phyloP scores from a whole-genome alignment of 805 yeast species.

The Candida saitoana region DNA sequence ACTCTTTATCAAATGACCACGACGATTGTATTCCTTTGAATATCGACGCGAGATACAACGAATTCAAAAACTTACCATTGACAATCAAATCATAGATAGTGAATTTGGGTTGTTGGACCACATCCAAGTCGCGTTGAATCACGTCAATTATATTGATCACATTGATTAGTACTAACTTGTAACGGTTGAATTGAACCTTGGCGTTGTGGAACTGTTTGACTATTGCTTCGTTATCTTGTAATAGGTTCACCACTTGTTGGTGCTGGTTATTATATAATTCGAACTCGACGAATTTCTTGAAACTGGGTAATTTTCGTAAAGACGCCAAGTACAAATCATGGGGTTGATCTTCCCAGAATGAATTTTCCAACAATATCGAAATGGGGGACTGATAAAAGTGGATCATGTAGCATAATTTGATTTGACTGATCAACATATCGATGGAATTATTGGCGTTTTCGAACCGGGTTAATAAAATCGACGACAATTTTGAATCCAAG shows the following conservation, averaged over 20 bases:
- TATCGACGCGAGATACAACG: constrained; percentile 20
- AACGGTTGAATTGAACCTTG: constrained; percentile 17
- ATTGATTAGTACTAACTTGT: constrained; percentile 23
- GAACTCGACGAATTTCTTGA: constrained; percentile 30
- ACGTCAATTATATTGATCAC: constrained; percentile 21
- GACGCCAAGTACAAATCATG: constrained; percentile 16
- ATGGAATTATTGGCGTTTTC: constrained; percentile 38
- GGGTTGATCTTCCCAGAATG: constrained; percentile 4
- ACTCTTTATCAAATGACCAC: constrained; percentile 7
- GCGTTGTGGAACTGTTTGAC: constrained; percentile 11
- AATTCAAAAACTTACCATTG: constrained; percentile 24
- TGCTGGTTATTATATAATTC: constrained; percentile 9
- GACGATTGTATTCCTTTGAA: constrained; percentile 12
- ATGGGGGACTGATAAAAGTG: constrained; percentile 38
- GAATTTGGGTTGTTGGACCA: constrained; percentile 19
- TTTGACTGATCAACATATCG: constrained; percentile 34
- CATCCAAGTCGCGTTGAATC: constrained; percentile 11
- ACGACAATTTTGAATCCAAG: constrained; percentile 20
- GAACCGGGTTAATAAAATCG: constrained; percentile 31
- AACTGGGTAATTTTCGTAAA: constrained; percentile 33
- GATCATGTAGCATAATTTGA: constrained; percentile 36
- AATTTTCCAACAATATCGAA: constrained; percentile 18
- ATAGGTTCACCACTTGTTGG: constrained; percentile 5
- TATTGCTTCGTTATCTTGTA: constrained; percentile 10
- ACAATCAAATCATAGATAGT: constrained; percentile 30